Conservation (phyloP, 2,329 filamentous ascomycete species). For the Paracamarosporium sp. region DNA sequence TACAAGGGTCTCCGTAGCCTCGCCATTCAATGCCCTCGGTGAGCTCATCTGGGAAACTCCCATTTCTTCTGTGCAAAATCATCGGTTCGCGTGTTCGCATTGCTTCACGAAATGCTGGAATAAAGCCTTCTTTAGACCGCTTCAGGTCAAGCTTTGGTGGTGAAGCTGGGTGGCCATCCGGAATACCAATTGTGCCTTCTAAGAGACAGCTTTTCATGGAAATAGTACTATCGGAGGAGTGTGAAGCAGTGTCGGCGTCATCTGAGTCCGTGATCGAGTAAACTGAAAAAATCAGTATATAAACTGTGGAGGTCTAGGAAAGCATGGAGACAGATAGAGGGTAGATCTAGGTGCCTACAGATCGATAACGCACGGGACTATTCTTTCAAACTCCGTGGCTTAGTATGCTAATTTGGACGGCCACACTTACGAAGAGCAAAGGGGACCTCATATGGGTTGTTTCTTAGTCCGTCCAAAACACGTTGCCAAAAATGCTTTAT, state of each 20-base stretch:
- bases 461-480: conserved; percentile 57
- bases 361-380: too few relatives aligned
- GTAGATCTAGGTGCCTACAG: too few relatives aligned
- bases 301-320: background rate
- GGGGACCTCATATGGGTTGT: conserved; percentile 40
- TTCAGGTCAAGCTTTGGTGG: conserved; percentile 36
- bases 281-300: conserved; percentile 8
- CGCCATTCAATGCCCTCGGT: conserved; percentile 40
- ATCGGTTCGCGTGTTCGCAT: conserved; percentile 40
- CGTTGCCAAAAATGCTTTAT: conserved; percentile 55
- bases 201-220: conserved; percentile 37
- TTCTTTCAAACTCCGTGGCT: too few relatives aligned
- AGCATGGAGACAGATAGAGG: too few relatives aligned
- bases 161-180: conserved; percentile 34
- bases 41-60: conserved; percentile 31
- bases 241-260: conserved; percentile 30
- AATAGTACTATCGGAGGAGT: conserved; percentile 34
- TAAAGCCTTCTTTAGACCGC: conserved; percentile 35
- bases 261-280: conserved; percentile 40
- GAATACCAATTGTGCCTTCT: conserved; percentile 42
- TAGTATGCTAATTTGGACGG: too few relatives aligned
- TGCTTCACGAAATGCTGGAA: conserved; percentile 42
- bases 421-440: conserved; percentile 29
- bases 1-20: conserved; percentile 41
- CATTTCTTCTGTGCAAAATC: conserved; percentile 32